phyloP scores from a whole-genome alignment of 768 basidiomycete genomes.

The Kwoniella sp. region DNA sequence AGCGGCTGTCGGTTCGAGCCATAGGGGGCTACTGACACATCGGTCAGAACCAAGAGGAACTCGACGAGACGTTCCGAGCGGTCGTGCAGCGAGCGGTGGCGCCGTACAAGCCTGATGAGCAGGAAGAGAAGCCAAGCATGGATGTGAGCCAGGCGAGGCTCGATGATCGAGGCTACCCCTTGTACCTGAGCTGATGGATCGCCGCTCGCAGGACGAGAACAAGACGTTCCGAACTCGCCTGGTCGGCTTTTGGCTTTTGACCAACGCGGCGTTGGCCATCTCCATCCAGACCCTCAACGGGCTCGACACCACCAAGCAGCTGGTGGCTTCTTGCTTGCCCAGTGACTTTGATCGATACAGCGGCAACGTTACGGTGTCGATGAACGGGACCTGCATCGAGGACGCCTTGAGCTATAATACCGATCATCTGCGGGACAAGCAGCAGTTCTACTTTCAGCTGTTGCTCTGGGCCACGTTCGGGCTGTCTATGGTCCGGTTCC shows the following conservation, averaged over 20 bases:
- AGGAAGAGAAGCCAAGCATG: slow-evolving; percentile 31
- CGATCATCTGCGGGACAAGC: slow-evolving; percentile 33
- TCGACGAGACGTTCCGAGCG: slow-evolving; percentile 85
- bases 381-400: slow-evolving; percentile 39
- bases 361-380: slow-evolving; percentile 28
- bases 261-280: slow-evolving; percentile 46
- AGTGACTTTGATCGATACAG: slow-evolving; percentile 17
- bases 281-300: slow-evolving; percentile 44
- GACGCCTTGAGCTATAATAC: slow-evolving; percentile 27
- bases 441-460: slow-evolving; percentile 41
- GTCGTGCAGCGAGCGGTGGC: slow-evolving; percentile 56
- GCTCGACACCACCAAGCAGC: slow-evolving; percentile 31
- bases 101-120: slow-evolving; percentile 20
- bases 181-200: too few species aligned
- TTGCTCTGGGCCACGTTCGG: slow-evolving; percentile 45
- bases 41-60: slow-evolving; percentile 57
- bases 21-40: not conserved
- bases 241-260: slow-evolving; percentile 44
- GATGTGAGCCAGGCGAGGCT: too few species aligned
- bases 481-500: slow-evolving; percentile 36
- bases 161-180: too few species aligned
- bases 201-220: slow-evolving; percentile 37
- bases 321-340: slow-evolving; percentile 37
- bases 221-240: slow-evolving; percentile 46
- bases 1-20: slow-evolving; percentile 36